phyloP scores from a whole-genome alignment of 495 filamentous ascomycete species.

The Lindgomyces ingoldianus region DNA sequence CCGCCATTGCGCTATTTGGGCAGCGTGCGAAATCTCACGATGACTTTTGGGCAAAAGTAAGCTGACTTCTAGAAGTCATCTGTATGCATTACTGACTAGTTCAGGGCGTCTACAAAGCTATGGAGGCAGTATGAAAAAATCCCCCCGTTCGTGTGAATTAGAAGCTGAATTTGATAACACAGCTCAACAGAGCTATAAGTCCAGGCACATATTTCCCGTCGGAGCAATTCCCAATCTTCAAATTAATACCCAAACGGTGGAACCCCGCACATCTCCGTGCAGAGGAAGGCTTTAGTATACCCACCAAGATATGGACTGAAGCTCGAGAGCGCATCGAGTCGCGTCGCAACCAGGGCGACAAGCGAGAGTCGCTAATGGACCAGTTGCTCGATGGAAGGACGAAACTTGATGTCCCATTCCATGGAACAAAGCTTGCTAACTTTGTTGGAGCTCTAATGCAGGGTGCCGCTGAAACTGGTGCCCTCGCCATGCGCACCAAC shows the following conservation, averaged over 20 bases:
- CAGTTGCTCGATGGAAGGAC: constrained; percentile 8
- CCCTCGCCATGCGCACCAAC: constrained; percentile 8
- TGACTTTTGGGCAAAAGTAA: constrained; percentile 21
- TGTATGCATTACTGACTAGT: constrained; percentile 2
- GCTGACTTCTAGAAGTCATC: not conserved
- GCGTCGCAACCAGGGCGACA: constrained; percentile 15
- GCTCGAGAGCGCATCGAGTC: constrained; percentile 8
- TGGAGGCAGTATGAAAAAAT: constrained; percentile 16
- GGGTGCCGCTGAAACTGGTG: constrained; percentile 21
- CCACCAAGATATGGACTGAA: constrained; percentile 7
- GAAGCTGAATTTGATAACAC: not conserved
- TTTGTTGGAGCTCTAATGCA: constrained; percentile 19
- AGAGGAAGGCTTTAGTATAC: not conserved
- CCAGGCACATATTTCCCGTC: constrained; percentile 19
- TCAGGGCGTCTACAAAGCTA: constrained; percentile 22
- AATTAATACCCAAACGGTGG: constrained; percentile 17
- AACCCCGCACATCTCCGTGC: not conserved
- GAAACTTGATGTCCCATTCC: constrained; percentile 2
- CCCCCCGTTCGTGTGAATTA: not conserved
- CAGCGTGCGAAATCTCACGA: constrained; percentile 16
- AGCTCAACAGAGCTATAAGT: constrained; percentile 10
- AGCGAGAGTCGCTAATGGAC: constrained; percentile 20
- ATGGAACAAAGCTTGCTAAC: constrained; percentile 6
- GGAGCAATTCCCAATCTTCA: constrained; percentile 28
- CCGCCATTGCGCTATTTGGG: constrained; percentile 17